Evolutionary conservation across 768 basidiomycete genomes (phyloP).

Genomic region (Neoboletus magnificus): DNA sequence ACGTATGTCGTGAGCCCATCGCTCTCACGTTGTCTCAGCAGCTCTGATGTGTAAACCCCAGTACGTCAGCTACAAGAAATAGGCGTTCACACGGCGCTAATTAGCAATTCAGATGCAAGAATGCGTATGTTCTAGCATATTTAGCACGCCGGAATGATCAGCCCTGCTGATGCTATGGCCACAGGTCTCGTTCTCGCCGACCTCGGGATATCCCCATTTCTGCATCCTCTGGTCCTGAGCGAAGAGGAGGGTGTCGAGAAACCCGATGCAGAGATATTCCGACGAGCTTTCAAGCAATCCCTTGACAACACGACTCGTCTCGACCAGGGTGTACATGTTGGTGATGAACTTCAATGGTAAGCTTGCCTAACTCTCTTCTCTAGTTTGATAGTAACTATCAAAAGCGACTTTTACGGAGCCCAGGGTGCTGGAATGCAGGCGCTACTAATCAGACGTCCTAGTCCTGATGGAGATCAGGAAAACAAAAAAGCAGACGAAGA

Average conservation of each 20-base stretch:
- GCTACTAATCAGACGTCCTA: constrained; percentile 52
- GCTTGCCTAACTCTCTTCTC: constrained; percentile 12
- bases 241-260: constrained; percentile 71
- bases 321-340: constrained; percentile 61
- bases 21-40: neutral
- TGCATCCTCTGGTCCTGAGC: constrained; percentile 62
- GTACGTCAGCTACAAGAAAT: constrained; percentile 46
- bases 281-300: constrained; percentile 33
- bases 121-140: constrained; percentile 49
- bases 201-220: constrained; percentile 47
- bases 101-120: constrained; percentile 72
- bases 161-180: neutral
- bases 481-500: constrained; percentile 42
- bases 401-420: constrained; percentile 69
- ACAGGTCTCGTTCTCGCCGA: constrained; percentile 55
- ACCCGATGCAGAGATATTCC: constrained; percentile 59
- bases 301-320: neutral
- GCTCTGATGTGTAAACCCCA: constrained; percentile 21
- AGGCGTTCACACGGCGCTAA: constrained; percentile 50
- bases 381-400: neutral
- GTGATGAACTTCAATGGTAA: constrained; percentile 69
- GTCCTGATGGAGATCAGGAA: constrained; percentile 46
- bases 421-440: constrained; percentile 51
- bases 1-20: constrained; percentile 24
- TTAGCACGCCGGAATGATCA: neutral